Conservation (phyloP, 805 yeast species). For the Yarrowia sp. region DNA sequence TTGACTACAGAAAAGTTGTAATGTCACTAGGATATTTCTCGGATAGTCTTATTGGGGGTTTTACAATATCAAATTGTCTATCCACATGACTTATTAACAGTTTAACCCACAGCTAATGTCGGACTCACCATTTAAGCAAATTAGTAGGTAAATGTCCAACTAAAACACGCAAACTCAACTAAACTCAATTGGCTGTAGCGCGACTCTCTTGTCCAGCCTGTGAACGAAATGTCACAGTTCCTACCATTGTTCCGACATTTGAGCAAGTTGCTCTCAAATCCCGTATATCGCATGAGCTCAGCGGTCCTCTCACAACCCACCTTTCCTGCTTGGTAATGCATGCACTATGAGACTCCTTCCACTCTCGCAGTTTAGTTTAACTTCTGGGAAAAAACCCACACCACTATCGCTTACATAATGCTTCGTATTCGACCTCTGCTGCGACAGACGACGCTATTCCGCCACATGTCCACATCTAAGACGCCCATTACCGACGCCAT, state of each 20-base stretch:
- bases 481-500: slow-evolving; percentile 39
- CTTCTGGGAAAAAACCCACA: not conserved
- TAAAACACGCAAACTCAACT: not conserved
- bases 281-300: not conserved
- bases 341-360: not conserved
- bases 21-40: too few species aligned
- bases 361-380: not conserved
- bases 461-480: slow-evolving; percentile 16
- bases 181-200: too few species aligned
- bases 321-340: not conserved
- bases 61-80: too few species aligned
- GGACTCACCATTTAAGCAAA: too few species aligned
- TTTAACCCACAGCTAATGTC: too few species aligned
- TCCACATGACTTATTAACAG: too few species aligned
- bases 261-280: too few species aligned
- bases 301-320: not conserved
- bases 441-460: slow-evolving; percentile 11
- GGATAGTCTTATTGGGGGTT: too few species aligned
- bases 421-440: slow-evolving; percentile 13
- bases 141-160: not conserved
- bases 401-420: slow-evolving; percentile 13
- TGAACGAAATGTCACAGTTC: too few species aligned
- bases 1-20: too few species aligned
- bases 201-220: too few species aligned
- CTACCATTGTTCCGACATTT: too few species aligned